Conservation (phyloP, 371 early-diverging fungal species). For the Chytridium lagenaria region DNA sequence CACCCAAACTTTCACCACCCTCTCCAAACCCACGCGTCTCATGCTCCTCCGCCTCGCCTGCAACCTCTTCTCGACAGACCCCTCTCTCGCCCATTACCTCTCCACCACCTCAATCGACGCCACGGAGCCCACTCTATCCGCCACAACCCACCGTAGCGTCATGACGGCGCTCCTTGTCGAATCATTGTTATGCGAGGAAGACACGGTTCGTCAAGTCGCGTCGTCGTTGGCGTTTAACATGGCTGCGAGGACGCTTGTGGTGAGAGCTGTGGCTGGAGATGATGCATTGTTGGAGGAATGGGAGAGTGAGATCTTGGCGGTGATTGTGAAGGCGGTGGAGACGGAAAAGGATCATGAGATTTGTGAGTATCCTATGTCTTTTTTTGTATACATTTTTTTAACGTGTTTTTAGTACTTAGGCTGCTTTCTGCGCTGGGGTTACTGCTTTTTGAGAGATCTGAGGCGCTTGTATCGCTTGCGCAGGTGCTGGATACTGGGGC, state of each 20-base stretch:
- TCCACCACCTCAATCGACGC: constrained; percentile 37
- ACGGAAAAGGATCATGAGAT: constrained; percentile 53
- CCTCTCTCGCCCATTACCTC: constrained; percentile 59
- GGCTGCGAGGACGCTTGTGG: constrained; percentile 7
- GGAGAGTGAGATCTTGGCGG: constrained; percentile 69
- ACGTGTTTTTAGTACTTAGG: constrained; percentile 31
- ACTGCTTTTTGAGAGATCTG: constrained; percentile 24
- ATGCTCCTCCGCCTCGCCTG: constrained; percentile 69
- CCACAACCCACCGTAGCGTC: constrained; percentile 49
- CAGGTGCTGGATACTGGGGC: constrained; percentile 11
- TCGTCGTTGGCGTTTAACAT: constrained; percentile 73
- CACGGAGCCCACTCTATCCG: neutral
- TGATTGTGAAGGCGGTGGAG: constrained; percentile 64
- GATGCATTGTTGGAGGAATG: constrained; percentile 70
- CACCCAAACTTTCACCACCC: constrained; percentile 27
- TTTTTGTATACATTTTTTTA: neutral
- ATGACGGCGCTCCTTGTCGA: constrained; percentile 67
- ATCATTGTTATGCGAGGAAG: constrained; percentile 63
- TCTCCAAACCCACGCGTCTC: constrained; percentile 48
- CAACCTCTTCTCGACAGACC: constrained; percentile 62
- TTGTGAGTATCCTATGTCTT: constrained; percentile 27
- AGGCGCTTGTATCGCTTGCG: constrained; percentile 22
- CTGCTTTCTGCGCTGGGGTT: constrained; percentile 38
- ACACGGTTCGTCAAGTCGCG: constrained; percentile 66
- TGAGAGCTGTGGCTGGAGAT: constrained; percentile 37